These are phyloP conservation scores for Houttuynia cordata DNA, from an alignment of 164 flowering plant species.

Conservation along the genomic window DNA sequence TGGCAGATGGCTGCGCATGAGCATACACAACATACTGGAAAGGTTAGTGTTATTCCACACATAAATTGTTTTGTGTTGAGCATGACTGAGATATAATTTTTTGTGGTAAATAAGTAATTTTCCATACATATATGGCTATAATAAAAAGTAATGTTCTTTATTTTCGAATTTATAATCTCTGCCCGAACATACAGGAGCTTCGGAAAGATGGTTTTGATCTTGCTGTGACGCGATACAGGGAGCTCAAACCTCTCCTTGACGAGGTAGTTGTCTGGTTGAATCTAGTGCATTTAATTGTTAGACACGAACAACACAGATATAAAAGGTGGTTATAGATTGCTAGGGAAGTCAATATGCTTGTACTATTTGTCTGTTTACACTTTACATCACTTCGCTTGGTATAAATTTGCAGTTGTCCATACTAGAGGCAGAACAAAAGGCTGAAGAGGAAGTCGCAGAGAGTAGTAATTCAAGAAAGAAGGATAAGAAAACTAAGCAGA, in stretches of 20 bases:
- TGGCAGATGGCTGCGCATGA: slow-evolving; percentile 99
- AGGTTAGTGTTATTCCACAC: slow-evolving; percentile 27
- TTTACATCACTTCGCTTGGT: background rate
- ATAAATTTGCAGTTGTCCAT: slow-evolving; percentile 50
- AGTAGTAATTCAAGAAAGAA: slow-evolving; percentile 59
- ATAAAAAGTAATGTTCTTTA: no score
- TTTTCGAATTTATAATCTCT: background rate
- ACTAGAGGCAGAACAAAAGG: slow-evolving; percentile 89
- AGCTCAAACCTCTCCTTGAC: slow-evolving; percentile 91
- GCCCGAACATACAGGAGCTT: slow-evolving; percentile 45
- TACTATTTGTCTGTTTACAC: no score
- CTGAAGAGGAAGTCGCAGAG: slow-evolving; percentile 82
- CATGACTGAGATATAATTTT: background rate
- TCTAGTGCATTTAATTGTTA: no score
- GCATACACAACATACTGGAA: slow-evolving; percentile 96
- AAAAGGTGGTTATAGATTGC: no score
- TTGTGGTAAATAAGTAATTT: background rate
- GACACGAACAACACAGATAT: no score
- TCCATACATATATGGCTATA: no score
- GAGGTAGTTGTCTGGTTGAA: slow-evolving; percentile 38
- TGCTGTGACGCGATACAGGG: slow-evolving; percentile 75
- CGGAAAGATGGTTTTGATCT: slow-evolving; percentile 99
- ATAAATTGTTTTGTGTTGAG: background rate
- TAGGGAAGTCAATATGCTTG: no score
- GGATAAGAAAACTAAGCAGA: slow-evolving; percentile 44